A percentile compares a stretch with the other conserved stretches of the same genome.
These are phyloP conservation scores for Drechmeria coniospora DNA, from an alignment of 2,329 filamentous ascomycete genomes.

Conservation along the genomic window DNA sequence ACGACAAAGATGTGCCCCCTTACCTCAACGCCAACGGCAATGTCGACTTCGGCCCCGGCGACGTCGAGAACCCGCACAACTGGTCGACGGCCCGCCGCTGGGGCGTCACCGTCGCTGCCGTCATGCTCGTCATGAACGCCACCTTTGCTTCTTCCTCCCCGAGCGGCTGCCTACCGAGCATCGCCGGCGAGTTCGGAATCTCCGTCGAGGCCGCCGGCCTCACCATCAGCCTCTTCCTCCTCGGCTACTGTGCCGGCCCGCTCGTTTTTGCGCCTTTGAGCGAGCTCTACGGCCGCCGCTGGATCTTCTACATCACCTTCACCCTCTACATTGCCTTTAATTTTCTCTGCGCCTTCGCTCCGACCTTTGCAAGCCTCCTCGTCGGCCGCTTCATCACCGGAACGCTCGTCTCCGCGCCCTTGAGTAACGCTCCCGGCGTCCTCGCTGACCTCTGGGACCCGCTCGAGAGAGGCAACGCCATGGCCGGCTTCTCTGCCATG, in stretches of 20 bases:
- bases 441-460: constrained; percentile 38
- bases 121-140: constrained; percentile 37
- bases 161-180: constrained; percentile 17
- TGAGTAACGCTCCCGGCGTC: constrained; percentile 34
- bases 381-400: constrained; percentile 40
- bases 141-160: constrained; percentile 29
- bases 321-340: constrained; percentile 32
- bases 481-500: constrained; percentile 37
- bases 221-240: constrained; percentile 37
- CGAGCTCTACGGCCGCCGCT: constrained; percentile 40
- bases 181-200: constrained; percentile 23
- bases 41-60: constrained; percentile 32
- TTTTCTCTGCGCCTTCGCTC: constrained; percentile 37
- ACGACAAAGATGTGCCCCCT: constrained; percentile 11
- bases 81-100: constrained; percentile 26
- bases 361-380: constrained; percentile 35
- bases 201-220: constrained; percentile 30
- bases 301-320: constrained; percentile 36
- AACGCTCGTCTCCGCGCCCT: constrained; percentile 34
- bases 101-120: constrained; percentile 24
- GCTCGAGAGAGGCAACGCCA: constrained; percentile 33
- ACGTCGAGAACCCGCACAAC: constrained; percentile 35
- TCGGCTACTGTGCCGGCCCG: constrained; percentile 42
- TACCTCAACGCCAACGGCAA: constrained; percentile 33
- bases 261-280: constrained; percentile 41